Conservation (phyloP, 169 alveolate genomes). For the Eimeria acervulina region DNA sequence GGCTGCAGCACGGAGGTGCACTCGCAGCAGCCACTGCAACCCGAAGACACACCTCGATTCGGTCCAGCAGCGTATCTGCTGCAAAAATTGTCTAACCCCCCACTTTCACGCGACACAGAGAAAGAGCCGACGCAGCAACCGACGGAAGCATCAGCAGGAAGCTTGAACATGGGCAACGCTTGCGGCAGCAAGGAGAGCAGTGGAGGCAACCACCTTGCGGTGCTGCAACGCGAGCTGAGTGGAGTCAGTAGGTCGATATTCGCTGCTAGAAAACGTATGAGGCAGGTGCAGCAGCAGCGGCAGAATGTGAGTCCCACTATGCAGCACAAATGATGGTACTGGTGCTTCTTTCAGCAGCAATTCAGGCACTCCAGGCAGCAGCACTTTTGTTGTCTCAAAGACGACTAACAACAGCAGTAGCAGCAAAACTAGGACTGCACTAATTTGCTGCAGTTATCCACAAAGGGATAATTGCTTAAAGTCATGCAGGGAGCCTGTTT, state of each 20-base stretch:
- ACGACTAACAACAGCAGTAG: not conserved
- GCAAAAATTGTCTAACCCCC: not conserved
- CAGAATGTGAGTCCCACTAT: slow-evolving; percentile 10
- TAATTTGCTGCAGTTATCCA: not conserved
- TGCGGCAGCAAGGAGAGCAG: not conserved
- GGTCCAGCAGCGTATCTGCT: slow-evolving; percentile 46
- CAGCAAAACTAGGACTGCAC: not conserved
- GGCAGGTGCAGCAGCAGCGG: slow-evolving; percentile 51
- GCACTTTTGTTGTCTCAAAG: not conserved
- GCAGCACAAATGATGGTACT: not conserved
- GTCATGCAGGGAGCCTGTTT: not conserved
- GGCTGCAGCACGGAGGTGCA: slow-evolving; percentile 6
- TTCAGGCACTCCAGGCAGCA: not conserved
- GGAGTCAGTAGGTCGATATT: slow-evolving; percentile 6
- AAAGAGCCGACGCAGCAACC: not conserved
- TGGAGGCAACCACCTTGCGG: not conserved
- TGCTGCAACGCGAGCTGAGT: slow-evolving; percentile 11
- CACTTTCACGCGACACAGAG: not conserved
- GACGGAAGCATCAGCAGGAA: not conserved
- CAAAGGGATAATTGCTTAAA: not conserved
- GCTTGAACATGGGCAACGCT: not conserved
- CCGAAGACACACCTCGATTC: slow-evolving; percentile 68
- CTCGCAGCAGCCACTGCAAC: not conserved
- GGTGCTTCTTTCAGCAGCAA: not conserved
- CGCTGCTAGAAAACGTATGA: slow-evolving; percentile 38